These are phyloP conservation scores for Apiotrichum domesticum DNA, from an alignment of 1,284 basidiomycete species.

Conservation along the genomic window DNA sequence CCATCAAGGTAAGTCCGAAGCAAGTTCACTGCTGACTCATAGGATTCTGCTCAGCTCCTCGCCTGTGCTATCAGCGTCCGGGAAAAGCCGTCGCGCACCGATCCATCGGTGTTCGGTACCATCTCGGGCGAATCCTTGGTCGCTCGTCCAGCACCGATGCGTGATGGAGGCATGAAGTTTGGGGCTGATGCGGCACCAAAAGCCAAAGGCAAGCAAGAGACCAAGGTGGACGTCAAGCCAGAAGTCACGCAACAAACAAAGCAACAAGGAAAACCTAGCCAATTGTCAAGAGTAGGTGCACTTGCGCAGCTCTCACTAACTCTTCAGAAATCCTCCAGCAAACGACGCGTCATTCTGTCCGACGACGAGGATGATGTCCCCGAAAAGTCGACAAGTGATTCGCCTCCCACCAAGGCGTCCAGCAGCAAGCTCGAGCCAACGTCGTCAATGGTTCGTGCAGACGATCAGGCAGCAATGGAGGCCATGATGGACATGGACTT, in stretches of 20 bases:
- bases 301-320: neutral
- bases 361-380: constrained; percentile 30
- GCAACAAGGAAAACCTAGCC: neutral
- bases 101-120: constrained; percentile 30
- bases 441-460: constrained; percentile 30
- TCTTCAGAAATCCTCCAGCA: constrained; percentile 11
- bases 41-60: constrained; percentile 39
- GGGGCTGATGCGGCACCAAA: constrained; percentile 3
- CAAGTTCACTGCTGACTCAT: neutral
- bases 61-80: constrained; percentile 23
- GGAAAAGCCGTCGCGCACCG: constrained; percentile 17
- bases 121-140: constrained; percentile 31
- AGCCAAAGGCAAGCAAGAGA: constrained; percentile 1
- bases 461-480: constrained; percentile 41
- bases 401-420: neutral
- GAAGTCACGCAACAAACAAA: constrained; percentile 7
- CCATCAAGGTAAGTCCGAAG: constrained; percentile 13
- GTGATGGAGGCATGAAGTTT: constrained; percentile 27
- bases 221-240: constrained; percentile 6
- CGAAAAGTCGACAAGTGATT: too few relatives aligned
- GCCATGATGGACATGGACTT: constrained; percentile 43
- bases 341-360: constrained; percentile 29
- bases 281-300: neutral
- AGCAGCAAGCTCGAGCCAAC: constrained; percentile 24
- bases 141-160: constrained; percentile 14